Conservation (phyloP, 1,284 basidiomycete species). For the Ceratobasidium sp. region DNA sequence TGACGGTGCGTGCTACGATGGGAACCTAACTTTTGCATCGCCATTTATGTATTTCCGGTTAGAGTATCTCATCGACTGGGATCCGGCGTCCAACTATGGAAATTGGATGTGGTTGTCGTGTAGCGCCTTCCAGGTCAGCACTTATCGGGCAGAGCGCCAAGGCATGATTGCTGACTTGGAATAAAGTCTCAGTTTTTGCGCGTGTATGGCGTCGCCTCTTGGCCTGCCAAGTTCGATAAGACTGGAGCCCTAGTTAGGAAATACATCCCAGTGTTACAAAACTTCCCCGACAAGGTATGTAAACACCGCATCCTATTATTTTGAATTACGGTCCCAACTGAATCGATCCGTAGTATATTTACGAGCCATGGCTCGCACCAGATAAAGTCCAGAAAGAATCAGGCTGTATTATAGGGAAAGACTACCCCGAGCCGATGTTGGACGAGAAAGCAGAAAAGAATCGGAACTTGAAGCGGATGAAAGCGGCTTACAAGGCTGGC, state of each 20-base stretch:
- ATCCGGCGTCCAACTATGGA: constrained; percentile 60
- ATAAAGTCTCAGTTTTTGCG: constrained; percentile 52
- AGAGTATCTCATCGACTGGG: constrained; percentile 61
- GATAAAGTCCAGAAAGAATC: constrained; percentile 57
- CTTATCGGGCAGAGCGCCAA: constrained; percentile 45
- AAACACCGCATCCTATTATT: not conserved
- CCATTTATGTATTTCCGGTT: not conserved
- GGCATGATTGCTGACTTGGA: constrained; percentile 15
- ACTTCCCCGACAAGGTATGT: constrained; percentile 60
- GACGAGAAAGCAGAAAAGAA: constrained; percentile 56
- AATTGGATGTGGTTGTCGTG: constrained; percentile 67
- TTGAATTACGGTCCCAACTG: not conserved
- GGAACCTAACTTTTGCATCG: not conserved
- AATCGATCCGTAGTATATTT: constrained; percentile 56
- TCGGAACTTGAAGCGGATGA: constrained; percentile 53
- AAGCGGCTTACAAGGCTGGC: constrained; percentile 56
- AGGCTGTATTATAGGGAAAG: constrained; percentile 59
- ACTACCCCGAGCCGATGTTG: constrained; percentile 60
- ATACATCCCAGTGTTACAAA: constrained; percentile 61
- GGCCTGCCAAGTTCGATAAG: constrained; percentile 63
- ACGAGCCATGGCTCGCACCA: constrained; percentile 59
- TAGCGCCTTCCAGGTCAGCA: constrained; percentile 61
- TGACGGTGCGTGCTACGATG: constrained; percentile 56
- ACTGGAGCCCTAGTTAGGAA: constrained; percentile 60
- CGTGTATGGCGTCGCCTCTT: constrained; percentile 61